These are phyloP conservation scores for Ophiostoma fasciatum DNA, from an alignment of 2,329 filamentous ascomycete genomes.

Conservation along the genomic window DNA sequence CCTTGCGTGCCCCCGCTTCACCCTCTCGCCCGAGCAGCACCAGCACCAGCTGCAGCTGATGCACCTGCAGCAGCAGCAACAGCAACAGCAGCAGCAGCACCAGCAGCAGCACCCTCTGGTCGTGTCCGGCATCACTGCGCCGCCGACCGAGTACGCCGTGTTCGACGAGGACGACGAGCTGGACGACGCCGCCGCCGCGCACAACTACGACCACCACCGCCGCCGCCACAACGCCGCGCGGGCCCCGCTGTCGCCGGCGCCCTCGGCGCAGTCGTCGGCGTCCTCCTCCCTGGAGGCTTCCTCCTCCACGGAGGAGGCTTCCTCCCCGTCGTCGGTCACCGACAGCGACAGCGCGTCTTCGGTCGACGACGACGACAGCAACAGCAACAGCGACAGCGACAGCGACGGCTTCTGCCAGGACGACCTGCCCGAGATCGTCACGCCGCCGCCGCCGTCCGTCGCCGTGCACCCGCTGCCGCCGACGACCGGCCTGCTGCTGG, in stretches of 20 bases:
- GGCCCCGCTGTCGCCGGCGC: constrained; percentile 32
- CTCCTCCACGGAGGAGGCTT: constrained; percentile 27
- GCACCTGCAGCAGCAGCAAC: too few relatives aligned
- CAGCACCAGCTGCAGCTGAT: too few relatives aligned
- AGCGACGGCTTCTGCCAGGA: constrained; percentile 33
- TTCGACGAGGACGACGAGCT: constrained; percentile 13
- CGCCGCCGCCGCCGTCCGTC: constrained; percentile 22
- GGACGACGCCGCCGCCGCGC: too few relatives aligned
- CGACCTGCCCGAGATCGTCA: constrained; percentile 22
- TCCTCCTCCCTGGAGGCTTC: too few relatives aligned
- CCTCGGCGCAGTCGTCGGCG: constrained; percentile 13
- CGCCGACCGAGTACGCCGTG: constrained; percentile 3
- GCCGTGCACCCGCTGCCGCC: constrained; percentile 6
- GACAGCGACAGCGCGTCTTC: constrained; percentile 4
- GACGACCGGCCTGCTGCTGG: too few relatives aligned
- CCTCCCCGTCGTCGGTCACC: constrained; percentile 12
- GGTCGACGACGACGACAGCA: constrained; percentile 19
- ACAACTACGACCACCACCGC: too few relatives aligned
- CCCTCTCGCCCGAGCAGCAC: constrained; percentile 16
- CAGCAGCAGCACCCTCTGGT: neutral
- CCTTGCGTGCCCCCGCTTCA: constrained; percentile 61
- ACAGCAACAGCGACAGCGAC: too few relatives aligned
- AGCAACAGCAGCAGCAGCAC: too few relatives aligned
- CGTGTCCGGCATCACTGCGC: neutral
- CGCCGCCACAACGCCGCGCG: too few relatives aligned